Conservation (phyloP, 257 asterid genomes). For the Handroanthus guayacan region DNA sequence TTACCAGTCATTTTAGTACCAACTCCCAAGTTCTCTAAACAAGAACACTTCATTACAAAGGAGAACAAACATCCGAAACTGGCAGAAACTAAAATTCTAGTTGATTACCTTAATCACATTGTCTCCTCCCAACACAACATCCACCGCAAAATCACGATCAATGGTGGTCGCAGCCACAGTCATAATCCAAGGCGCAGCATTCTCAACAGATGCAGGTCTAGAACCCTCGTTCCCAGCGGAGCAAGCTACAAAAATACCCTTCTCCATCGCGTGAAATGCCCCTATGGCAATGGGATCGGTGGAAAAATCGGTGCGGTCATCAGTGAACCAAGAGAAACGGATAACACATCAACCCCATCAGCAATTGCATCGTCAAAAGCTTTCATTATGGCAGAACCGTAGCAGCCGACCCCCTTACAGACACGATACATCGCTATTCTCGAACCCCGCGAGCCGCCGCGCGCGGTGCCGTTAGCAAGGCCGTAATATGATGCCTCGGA, state of each 20-base stretch:
- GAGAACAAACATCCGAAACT: no score
- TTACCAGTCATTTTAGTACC: no score
- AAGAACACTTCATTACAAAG: no score
- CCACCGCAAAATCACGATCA: slow-evolving; percentile 59
- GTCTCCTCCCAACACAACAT: slow-evolving; percentile 53
- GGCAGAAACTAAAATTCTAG: neutral
- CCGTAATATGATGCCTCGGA: slow-evolving; percentile 54
- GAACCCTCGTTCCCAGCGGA: slow-evolving; percentile 60
- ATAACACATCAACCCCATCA: slow-evolving; percentile 39
- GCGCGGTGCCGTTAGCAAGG: slow-evolving; percentile 53
- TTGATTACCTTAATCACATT: slow-evolving; percentile 49
- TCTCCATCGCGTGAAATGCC: slow-evolving; percentile 53
- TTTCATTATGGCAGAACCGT: slow-evolving; percentile 46
- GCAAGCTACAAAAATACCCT: slow-evolving; percentile 47
- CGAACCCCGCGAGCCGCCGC: slow-evolving; percentile 59
- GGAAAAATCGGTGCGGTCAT: slow-evolving; percentile 25
- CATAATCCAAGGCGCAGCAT: slow-evolving; percentile 63
- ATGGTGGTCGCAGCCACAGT: slow-evolving; percentile 63
- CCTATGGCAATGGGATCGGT: slow-evolving; percentile 49
- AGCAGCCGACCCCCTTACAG: slow-evolving; percentile 41
- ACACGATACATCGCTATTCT: slow-evolving; percentile 63
- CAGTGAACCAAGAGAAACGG: slow-evolving; percentile 23
- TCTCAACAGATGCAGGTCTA: slow-evolving; percentile 30
- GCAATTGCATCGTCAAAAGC: slow-evolving; percentile 52
- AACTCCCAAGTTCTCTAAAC: no score